Conservation (phyloP, 768 basidiomycete genomes). For the Serendipita sp. region DNA sequence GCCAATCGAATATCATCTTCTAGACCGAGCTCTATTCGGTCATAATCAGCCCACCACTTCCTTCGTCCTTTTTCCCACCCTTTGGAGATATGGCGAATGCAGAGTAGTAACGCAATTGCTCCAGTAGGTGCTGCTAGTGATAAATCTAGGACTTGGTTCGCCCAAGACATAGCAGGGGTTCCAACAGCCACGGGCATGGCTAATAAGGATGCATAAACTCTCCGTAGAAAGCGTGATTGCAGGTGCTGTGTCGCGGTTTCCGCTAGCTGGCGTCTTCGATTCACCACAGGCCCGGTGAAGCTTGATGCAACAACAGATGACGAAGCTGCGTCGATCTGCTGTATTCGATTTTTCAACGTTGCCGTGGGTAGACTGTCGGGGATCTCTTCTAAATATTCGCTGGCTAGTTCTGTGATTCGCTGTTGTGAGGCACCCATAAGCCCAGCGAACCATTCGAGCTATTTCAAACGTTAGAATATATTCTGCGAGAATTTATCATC, state of each 20-base stretch:
- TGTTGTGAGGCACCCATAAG: not conserved
- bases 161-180: not conserved
- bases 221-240: not conserved
- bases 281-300: not conserved
- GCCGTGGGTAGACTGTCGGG: not conserved
- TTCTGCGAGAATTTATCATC: not conserved
- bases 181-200: not conserved
- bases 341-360: not conserved
- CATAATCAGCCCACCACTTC: not conserved
- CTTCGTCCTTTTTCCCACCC: not conserved
- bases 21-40: not conserved
- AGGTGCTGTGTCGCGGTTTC: not conserved
- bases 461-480: not conserved
- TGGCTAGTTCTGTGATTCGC: not conserved
- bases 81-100: not conserved
- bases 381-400: not conserved
- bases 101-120: not conserved
- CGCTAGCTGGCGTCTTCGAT: not conserved
- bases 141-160: not conserved
- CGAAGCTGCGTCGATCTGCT: not conserved
- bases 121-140: not conserved
- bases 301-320: not conserved
- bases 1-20: not conserved
- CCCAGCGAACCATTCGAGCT: not conserved
- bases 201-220: not conserved